Evolutionary conservation across 1,284 basidiomycete genomes (phyloP), one percentile per base, ranked within the genome.

Genomic region (Cryptococcus amylolentus): DNA sequence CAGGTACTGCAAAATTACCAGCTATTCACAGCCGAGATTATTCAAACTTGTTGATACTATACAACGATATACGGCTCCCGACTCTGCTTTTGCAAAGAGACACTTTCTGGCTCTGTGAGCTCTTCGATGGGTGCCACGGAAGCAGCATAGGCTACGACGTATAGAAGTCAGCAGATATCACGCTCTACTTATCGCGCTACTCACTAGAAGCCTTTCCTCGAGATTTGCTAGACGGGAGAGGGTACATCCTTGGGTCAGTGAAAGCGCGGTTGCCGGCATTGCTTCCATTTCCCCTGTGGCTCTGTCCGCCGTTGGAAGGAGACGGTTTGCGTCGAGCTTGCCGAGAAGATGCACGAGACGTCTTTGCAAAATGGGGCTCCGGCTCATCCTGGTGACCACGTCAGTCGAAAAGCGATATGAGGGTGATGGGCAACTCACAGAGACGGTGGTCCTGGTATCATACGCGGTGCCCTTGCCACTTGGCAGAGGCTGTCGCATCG

Each of bases 91-190:
- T 39, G 13, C n/a, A 38, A 42, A 52, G 20, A 23, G 7, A 5
- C 63, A 47, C 66, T 67, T 52, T 71, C 70, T 43, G 70, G 67
- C 55, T 72, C 70, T 3, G 70, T 72, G 26, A 72, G 61, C 38
- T 72, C 70, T 20, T 72, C 70, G 13, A 72, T 72, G 3, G 70
- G 70, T n/a, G 63, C 52, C 27, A 70, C 67, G 8, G 68, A 68
- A 10, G 62, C 57, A 0, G 70, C 70, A 44, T 72, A 70, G 4
- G 66, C 69, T 71, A 23, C 23, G 23, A 23, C 23, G 31, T 35
- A 3, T 6, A 41, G 48, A 16, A 54, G 43, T 16, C 45, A 6
- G 16, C 8, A 13, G 12, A 14, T 8, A 18, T 16, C 16, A 23
- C 23, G 39, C 10, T 14, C 14, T 39, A 9, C 10, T 18, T 20